These are phyloP conservation scores for Acacia confusa DNA, from an alignment of 306 rosid genomes.

Conservation along the genomic window DNA sequence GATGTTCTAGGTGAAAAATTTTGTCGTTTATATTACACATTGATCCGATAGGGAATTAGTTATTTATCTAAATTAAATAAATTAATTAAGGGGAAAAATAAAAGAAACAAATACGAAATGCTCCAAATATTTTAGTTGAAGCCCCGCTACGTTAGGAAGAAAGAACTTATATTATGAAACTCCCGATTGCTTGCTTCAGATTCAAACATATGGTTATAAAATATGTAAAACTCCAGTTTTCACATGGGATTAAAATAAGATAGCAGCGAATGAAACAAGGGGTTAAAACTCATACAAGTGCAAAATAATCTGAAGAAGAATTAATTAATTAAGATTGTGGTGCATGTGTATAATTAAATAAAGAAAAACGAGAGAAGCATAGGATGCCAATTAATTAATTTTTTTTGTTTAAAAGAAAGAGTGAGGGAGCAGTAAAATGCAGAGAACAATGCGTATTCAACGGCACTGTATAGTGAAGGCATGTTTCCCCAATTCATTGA, in stretches of 20 bases:
- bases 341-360: background rate
- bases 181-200: background rate
- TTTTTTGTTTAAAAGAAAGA: background rate
- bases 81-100: background rate
- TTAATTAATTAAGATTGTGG: background rate
- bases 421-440: constrained; percentile 37
- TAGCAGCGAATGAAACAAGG: background rate
- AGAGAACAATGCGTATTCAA: constrained; percentile 37
- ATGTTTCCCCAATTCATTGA: constrained; percentile 39
- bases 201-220: background rate
- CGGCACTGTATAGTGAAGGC: constrained; percentile 47
- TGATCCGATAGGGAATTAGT: no score
- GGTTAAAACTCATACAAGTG: background rate
- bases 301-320: no score
- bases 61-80: no score
- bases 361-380: background rate
- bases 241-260: background rate
- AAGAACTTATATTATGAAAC: no score
- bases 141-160: background rate
- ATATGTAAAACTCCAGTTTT: background rate
- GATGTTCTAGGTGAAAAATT: no score
- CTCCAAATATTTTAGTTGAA: no score
- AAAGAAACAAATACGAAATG: no score
- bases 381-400: constrained; percentile 25
- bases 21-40: no score